These are phyloP conservation scores for Exserohilum rostratum DNA, from an alignment of 2,329 filamentous ascomycete species.

Conservation along the genomic window DNA sequence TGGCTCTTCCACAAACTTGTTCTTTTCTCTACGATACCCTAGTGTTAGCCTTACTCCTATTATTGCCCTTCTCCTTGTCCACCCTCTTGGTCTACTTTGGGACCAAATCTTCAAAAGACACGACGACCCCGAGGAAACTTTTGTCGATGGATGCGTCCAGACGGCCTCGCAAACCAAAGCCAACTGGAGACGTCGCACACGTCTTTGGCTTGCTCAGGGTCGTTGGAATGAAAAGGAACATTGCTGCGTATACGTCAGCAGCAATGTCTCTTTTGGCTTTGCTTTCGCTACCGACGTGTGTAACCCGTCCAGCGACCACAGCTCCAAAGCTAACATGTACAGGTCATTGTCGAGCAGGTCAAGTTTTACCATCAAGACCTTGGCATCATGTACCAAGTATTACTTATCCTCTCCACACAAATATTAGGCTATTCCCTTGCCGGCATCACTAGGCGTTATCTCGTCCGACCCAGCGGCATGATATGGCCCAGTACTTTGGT, in stretches of 20 bases:
- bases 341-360: conserved; percentile 85
- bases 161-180: conserved; percentile 16
- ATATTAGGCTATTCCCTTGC: conserved; percentile 87
- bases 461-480: conserved; percentile 86
- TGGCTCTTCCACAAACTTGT: conserved; percentile 82
- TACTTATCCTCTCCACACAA: conserved; percentile 85
- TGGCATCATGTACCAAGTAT: conserved; percentile 76
- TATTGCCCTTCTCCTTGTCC: conserved; percentile 83
- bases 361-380: conserved; percentile 86
- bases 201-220: conserved; percentile 79
- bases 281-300: conserved; percentile 81
- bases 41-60: conserved; percentile 89
- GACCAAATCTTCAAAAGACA: conserved; percentile 71
- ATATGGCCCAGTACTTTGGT: conserved; percentile 90
- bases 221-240: conserved; percentile 89
- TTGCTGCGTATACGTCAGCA: conserved; percentile 86
- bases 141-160: conserved; percentile 62
- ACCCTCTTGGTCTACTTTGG: conserved; percentile 82
- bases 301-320: neutral
- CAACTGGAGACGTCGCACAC: conserved; percentile 53
- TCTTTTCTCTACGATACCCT: conserved; percentile 88
- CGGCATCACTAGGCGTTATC: conserved; percentile 77
- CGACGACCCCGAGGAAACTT: conserved; percentile 61
- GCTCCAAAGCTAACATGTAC: conserved; percentile 17
- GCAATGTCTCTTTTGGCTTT: conserved; percentile 88